These are phyloP conservation scores for Scalesia atractyloides DNA, from an alignment of 129 eudicot species.

Conservation along the genomic window DNA sequence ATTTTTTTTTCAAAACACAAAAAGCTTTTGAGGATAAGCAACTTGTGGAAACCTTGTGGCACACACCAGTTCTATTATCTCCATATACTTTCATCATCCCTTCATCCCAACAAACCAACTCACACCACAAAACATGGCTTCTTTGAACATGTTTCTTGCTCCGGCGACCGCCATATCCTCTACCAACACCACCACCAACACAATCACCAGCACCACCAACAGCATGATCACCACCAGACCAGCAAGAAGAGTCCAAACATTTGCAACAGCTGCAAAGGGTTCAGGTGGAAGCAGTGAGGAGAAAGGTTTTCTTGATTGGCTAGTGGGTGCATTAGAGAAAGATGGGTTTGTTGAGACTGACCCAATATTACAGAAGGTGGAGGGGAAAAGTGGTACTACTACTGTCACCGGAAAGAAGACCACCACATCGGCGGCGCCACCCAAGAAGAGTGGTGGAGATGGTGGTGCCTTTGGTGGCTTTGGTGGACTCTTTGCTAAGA, in stretches of 20 bases:
- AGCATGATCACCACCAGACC: slow-evolving; percentile 22
- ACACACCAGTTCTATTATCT: slow-evolving; percentile 31
- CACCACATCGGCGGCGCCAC: slow-evolving; percentile 21
- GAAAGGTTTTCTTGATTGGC: slow-evolving; percentile 48
- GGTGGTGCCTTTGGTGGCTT: slow-evolving; percentile 41
- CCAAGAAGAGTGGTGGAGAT: slow-evolving; percentile 31
- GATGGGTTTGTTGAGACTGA: slow-evolving; percentile 44
- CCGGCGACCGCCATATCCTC: slow-evolving; percentile 34
- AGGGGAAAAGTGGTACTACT: slow-evolving; percentile 41
- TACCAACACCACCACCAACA: slow-evolving; percentile 1
- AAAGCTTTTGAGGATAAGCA: slow-evolving; percentile 38
- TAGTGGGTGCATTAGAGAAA: slow-evolving; percentile 36
- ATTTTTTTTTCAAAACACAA: slow-evolving; percentile 6
- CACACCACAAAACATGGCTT: slow-evolving; percentile 31
- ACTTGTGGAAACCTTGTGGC: slow-evolving; percentile 46
- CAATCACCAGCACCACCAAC: slow-evolving; percentile 8
- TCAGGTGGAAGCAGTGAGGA: slow-evolving; percentile 46
- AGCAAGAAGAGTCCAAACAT: slow-evolving; percentile 48
- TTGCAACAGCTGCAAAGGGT: slow-evolving; percentile 55
- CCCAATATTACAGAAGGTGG: slow-evolving; percentile 55
- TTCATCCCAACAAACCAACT: slow-evolving; percentile 29
- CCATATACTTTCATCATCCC: slow-evolving; percentile 33
- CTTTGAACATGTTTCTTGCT: slow-evolving; percentile 46
- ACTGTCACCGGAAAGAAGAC: slow-evolving; percentile 21
- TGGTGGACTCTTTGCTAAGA: slow-evolving; percentile 48